Conservation (phyloP, 768 basidiomycete genomes). For the Lactarius evosmus region DNA sequence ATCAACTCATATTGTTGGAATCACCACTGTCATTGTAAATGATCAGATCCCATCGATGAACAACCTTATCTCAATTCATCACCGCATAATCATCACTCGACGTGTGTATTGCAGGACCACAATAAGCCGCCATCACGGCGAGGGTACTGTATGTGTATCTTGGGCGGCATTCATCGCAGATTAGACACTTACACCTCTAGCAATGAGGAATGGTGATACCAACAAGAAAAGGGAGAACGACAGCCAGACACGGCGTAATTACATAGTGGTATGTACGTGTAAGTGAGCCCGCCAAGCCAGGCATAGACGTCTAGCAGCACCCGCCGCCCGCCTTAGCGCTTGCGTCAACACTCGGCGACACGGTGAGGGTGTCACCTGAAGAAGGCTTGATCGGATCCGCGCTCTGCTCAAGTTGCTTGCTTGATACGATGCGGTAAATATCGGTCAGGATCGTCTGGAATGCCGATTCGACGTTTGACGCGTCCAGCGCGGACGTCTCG, state of each 20-base stretch:
- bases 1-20: neutral
- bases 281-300: constrained; percentile 4
- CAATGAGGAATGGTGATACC: constrained; percentile 6
- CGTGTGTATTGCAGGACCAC: neutral
- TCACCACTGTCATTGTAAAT: neutral
- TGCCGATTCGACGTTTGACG: constrained; percentile 94
- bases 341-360: constrained; percentile 70
- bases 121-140: neutral
- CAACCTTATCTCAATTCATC: neutral
- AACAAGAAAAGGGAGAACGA: constrained; percentile 11
- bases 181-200: constrained; percentile 8
- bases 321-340: constrained; percentile 53
- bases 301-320: constrained; percentile 51
- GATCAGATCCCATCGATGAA: neutral
- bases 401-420: constrained; percentile 88
- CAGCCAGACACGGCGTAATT: constrained; percentile 22
- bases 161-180: constrained; percentile 7
- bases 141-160: neutral
- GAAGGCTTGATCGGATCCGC: constrained; percentile 75
- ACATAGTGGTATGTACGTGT: constrained; percentile 26
- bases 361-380: constrained; percentile 79
- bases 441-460: constrained; percentile 97
- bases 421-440: constrained; percentile 96
- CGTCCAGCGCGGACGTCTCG: constrained; percentile 99
- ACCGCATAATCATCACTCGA: neutral